Conservation (phyloP, 2,329 filamentous ascomycete species). For the Trichophyton mentagrophytes region DNA sequence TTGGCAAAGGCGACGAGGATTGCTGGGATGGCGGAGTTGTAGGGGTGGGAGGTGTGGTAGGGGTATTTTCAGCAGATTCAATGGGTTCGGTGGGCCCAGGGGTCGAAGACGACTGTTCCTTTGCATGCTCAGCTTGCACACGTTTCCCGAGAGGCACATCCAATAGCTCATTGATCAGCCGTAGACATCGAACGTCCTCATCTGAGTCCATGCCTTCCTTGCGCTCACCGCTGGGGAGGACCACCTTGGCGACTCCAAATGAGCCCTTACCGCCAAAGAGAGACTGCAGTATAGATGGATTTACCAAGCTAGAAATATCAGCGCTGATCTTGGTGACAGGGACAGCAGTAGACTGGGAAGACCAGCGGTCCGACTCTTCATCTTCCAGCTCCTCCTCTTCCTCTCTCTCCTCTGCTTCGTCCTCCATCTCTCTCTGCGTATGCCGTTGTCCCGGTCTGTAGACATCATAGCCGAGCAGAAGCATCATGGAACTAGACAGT, state of each 20-base stretch:
- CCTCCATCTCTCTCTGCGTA: conserved; percentile 31
- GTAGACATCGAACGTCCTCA: conserved; percentile 22
- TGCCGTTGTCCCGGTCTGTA: conserved; percentile 28
- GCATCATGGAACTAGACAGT: conserved; percentile 23
- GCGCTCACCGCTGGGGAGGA: conserved; percentile 7
- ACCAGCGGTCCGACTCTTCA: conserved; percentile 6
- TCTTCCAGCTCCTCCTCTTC: conserved; percentile 14
- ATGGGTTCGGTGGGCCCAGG: neutral
- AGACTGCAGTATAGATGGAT: conserved; percentile 10
- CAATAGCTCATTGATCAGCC: conserved; percentile 26
- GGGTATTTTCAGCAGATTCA: neutral
- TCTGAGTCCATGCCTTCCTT: conserved; percentile 7
- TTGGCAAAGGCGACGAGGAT: neutral
- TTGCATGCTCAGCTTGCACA: neutral
- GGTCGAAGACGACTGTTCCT: neutral
- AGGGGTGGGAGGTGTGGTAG: neutral
- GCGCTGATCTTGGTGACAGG: neutral
- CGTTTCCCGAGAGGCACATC: conserved; percentile 15
- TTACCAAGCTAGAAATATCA: conserved; percentile 1
- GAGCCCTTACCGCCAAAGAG: conserved; percentile 11
- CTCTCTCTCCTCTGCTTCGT: conserved; percentile 30
- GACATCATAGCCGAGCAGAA: conserved; percentile 43
- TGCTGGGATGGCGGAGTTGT: neutral
- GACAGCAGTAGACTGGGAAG: conserved; percentile 10
- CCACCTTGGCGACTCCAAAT: conserved; percentile 12